A percentile compares a stretch with the other conserved stretches of the same genome.
Evolutionary conservation across 345 rosid species (phyloP).

Genomic region (Mangifera indica): DNA sequence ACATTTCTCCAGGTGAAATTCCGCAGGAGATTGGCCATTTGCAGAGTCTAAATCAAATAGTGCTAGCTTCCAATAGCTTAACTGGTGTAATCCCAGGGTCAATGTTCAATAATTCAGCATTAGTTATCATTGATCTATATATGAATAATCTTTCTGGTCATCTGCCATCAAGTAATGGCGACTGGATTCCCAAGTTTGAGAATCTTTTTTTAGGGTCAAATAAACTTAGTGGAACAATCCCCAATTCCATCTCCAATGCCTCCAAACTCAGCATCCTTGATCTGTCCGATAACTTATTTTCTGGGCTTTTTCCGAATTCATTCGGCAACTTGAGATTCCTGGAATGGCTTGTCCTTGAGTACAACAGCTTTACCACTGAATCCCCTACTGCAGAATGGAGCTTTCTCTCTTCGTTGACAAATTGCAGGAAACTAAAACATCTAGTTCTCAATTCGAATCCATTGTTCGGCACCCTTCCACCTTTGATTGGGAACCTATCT

Average conservation of each 20-base stretch:
- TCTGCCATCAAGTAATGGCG: too few species aligned
- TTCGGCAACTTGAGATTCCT: slow-evolving; percentile 1
- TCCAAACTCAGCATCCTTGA: not conserved
- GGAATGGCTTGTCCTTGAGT: rapidly evolving
- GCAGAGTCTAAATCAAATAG: too few species aligned
- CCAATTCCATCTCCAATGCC: slow-evolving; percentile 8
- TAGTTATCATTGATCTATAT: not conserved
- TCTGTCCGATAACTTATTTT: not conserved
- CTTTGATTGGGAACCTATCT: too few species aligned
- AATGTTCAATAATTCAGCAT: not conserved
- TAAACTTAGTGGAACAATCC: slow-evolving; percentile 12
- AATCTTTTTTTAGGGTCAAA: not conserved
- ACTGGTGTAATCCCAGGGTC: not conserved
- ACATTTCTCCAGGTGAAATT: too few species aligned
- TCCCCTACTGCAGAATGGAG: not conserved
- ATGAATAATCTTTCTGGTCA: not conserved
- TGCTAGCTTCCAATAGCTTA: too few species aligned
- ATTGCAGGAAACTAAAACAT: not conserved
- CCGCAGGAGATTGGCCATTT: too few species aligned
- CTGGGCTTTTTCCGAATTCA: not conserved
- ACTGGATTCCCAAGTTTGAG: slow-evolving; percentile 10
- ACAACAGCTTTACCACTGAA: not conserved
- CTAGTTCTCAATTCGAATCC: not conserved
- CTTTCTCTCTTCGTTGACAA: not conserved
- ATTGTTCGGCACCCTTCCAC: too few species aligned